Conservation (phyloP, 1,139 yeast genomes). For the Zygoascus meyerae region DNA sequence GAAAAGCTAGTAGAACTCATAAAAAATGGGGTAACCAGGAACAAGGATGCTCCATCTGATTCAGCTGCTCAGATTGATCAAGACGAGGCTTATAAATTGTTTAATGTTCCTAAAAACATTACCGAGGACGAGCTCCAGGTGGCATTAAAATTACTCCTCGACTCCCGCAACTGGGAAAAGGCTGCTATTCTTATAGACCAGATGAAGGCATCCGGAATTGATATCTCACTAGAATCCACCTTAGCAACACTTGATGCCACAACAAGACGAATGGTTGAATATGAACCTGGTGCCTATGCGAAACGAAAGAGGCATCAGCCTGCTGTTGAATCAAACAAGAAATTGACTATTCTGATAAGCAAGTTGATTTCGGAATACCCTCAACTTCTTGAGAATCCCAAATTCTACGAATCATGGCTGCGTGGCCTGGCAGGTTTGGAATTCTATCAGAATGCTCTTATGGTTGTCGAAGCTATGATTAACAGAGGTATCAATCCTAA, state of each 20-base stretch:
- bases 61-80: constrained; percentile 13
- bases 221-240: constrained; percentile 17
- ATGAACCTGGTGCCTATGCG: constrained; percentile 11
- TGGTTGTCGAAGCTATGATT: constrained; percentile 25
- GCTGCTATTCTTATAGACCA: constrained; percentile 18
- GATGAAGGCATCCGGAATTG: constrained; percentile 17
- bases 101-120: constrained; percentile 17
- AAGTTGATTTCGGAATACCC: constrained; percentile 23
- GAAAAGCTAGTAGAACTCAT: constrained; percentile 16
- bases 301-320: constrained; percentile 9
- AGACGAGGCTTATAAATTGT: constrained; percentile 18
- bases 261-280: constrained; percentile 16
- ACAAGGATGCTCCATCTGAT: neutral
- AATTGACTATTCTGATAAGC: constrained; percentile 18
- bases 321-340: constrained; percentile 11
- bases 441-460: constrained; percentile 22
- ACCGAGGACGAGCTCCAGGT: constrained; percentile 16
- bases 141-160: constrained; percentile 15
- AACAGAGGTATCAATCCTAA: constrained; percentile 21
- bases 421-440: constrained; percentile 25
- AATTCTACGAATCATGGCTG: constrained; percentile 28
- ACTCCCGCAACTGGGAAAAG: constrained; percentile 18
- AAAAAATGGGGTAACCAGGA: constrained; percentile 10
- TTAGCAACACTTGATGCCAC: constrained; percentile 20
- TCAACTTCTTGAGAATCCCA: constrained; percentile 20